phyloP scores from a whole-genome alignment of 345 rosid species.

The Conringia planisiliqua region DNA sequence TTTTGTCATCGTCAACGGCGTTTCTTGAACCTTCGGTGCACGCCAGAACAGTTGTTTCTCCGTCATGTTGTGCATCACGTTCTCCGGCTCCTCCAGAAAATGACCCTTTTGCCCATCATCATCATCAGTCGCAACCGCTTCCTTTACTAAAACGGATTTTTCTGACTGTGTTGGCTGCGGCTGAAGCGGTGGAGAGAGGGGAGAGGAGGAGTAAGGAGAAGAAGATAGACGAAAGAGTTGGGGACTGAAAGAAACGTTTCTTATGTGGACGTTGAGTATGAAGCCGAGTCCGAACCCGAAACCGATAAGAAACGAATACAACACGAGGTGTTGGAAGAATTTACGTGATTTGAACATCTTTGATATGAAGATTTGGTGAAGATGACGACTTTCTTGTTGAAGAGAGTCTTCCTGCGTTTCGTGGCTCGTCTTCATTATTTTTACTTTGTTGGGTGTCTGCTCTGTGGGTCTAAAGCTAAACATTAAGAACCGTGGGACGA shows the following conservation, averaged over 20 bases:
- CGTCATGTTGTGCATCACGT: constrained; percentile 53
- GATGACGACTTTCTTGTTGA: constrained; percentile 2
- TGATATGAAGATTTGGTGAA: constrained; percentile 24
- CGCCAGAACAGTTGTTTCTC: constrained; percentile 56
- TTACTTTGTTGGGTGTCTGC: background rate
- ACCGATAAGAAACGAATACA: constrained; percentile 39
- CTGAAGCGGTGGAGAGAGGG: constrained; percentile 4
- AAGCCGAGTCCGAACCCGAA: constrained; percentile 48
- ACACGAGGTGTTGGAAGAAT: constrained; percentile 36
- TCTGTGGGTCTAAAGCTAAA: background rate
- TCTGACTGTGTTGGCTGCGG: background rate
- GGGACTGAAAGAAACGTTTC: constrained; percentile 36
- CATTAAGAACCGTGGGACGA: background rate
- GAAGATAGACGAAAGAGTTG: constrained; percentile 36
- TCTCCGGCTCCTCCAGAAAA: constrained; percentile 27
- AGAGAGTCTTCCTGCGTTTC: constrained; percentile 20
- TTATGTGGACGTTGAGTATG: constrained; percentile 35
- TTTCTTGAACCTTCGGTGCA: constrained; percentile 37
- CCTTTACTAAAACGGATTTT: background rate
- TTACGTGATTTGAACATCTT: constrained; percentile 22
- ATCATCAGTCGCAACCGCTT: background rate
- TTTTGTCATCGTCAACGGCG: constrained; percentile 45
- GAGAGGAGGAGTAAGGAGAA: background rate
- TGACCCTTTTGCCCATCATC: constrained; percentile 4
- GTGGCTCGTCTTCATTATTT: background rate